These are phyloP conservation scores for Carpinus viminea DNA, from an alignment of 306 rosid species.

Conservation along the genomic window DNA sequence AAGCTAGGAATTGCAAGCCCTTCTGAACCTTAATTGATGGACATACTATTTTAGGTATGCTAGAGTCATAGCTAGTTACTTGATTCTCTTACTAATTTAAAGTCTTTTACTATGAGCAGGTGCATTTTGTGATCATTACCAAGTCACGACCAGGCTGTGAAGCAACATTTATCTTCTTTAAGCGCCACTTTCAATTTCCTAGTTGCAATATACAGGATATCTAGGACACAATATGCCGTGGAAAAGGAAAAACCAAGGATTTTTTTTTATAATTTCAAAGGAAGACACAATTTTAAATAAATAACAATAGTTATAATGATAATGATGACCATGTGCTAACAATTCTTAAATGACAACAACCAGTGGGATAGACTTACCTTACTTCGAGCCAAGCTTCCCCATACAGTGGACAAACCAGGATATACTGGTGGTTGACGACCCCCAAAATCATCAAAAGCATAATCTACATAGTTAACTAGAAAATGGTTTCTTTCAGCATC, in stretches of 20 bases:
- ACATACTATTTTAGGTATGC: background rate
- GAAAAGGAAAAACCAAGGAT: too few species aligned
- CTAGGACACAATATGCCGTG: too few species aligned
- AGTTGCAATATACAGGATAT: background rate
- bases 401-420: slow-evolving; percentile 96
- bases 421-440: slow-evolving; percentile 99
- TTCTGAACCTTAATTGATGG: background rate
- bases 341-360: slow-evolving; percentile 26
- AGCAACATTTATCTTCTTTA: background rate
- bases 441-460: slow-evolving; percentile 97
- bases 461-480: slow-evolving; percentile 92
- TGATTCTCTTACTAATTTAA: background rate
- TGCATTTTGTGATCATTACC: too few species aligned
- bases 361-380: slow-evolving; percentile 51
- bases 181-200: background rate
- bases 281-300: background rate
- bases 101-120: too few species aligned
- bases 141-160: background rate
- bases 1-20: background rate
- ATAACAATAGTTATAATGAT: background rate
- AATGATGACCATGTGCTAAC: slow-evolving; percentile 5
- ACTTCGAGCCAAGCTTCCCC: slow-evolving; percentile 99
- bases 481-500: slow-evolving; percentile 97
- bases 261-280: too few species aligned
- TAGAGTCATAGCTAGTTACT: background rate